phyloP scores from a whole-genome alignment of 2,329 filamentous ascomycete genomes.

The Aspergillus fijiensis region DNA sequence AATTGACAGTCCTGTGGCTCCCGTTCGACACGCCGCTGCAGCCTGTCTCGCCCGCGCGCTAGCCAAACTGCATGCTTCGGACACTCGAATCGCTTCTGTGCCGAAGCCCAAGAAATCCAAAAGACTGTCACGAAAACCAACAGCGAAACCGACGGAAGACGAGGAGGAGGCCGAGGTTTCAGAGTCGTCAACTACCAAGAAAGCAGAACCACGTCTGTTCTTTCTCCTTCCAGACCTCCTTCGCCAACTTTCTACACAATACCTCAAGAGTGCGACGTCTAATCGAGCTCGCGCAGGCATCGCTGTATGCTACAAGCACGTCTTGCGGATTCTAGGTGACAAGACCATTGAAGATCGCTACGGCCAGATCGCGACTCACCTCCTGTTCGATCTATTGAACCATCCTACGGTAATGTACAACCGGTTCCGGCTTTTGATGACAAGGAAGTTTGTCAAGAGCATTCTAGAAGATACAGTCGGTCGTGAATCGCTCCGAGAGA shows the following conservation, averaged over 20 bases:
- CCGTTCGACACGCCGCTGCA: slow-evolving; percentile 81
- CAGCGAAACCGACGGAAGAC: slow-evolving; percentile 61
- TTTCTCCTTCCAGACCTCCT: slow-evolving; percentile 77
- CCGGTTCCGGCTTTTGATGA: slow-evolving; percentile 81
- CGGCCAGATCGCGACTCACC: slow-evolving; percentile 72
- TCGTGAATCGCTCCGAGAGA: slow-evolving; percentile 78
- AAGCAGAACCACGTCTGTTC: slow-evolving; percentile 66
- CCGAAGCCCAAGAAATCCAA: slow-evolving; percentile 69
- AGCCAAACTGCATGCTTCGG: slow-evolving; percentile 74
- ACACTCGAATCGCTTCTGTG: slow-evolving; percentile 51
- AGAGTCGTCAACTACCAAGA: slow-evolving; percentile 74
- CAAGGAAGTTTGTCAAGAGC: slow-evolving; percentile 78
- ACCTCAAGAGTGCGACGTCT: slow-evolving; percentile 72
- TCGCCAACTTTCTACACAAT: slow-evolving; percentile 75
- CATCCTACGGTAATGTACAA: slow-evolving; percentile 75
- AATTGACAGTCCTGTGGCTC: slow-evolving; percentile 72
- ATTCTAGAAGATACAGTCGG: slow-evolving; percentile 83
- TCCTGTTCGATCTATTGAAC: slow-evolving; percentile 77
- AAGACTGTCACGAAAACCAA: slow-evolving; percentile 66
- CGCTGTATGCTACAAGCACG: slow-evolving; percentile 79
- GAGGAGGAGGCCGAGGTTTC: slow-evolving; percentile 71
- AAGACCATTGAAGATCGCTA: slow-evolving; percentile 82
- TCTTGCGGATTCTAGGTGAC: slow-evolving; percentile 76
- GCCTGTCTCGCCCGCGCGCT: slow-evolving; percentile 81
- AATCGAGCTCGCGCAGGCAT: slow-evolving; percentile 81